These are phyloP conservation scores for Geotrichum restrictum DNA, from an alignment of 1,139 yeast genomes.

Conservation along the genomic window DNA sequence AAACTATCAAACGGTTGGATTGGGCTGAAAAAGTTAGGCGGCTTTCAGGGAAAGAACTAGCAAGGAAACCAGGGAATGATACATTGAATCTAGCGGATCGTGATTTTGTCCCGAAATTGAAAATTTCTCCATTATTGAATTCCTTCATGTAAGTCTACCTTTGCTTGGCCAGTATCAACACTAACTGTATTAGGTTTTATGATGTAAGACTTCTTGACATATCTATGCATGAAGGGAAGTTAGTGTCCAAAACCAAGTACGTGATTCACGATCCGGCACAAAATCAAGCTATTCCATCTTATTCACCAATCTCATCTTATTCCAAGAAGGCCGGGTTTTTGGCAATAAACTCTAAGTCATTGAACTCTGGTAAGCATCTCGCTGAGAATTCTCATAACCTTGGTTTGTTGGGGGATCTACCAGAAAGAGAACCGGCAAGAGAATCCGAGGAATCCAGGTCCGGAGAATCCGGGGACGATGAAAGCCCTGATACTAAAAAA, in stretches of 20 bases:
- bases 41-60: constrained; percentile 3
- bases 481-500: background rate
- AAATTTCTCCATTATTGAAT: background rate
- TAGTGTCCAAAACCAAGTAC: constrained; percentile 1
- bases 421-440: too few species aligned
- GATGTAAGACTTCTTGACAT: constrained; percentile 5
- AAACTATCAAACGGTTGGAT: background rate
- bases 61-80: constrained; percentile 1
- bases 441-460: too few species aligned
- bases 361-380: background rate
- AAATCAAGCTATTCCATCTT: background rate
- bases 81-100: constrained; percentile 10
- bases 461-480: too few species aligned
- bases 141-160: background rate
- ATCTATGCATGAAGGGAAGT: constrained; percentile 3
- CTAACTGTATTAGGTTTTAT: constrained; percentile 5
- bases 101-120: constrained; percentile 1
- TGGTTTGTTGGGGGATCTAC: too few species aligned
- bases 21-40: background rate
- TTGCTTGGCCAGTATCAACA: background rate
- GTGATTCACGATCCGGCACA: constrained; percentile 1
- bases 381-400: too few species aligned
- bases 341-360: background rate
- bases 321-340: background rate
- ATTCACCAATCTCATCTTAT: too few species aligned